Evolutionary conservation across 495 filamentous ascomycete species (phyloP).

Genomic region (Aspergillus diversus): DNA sequence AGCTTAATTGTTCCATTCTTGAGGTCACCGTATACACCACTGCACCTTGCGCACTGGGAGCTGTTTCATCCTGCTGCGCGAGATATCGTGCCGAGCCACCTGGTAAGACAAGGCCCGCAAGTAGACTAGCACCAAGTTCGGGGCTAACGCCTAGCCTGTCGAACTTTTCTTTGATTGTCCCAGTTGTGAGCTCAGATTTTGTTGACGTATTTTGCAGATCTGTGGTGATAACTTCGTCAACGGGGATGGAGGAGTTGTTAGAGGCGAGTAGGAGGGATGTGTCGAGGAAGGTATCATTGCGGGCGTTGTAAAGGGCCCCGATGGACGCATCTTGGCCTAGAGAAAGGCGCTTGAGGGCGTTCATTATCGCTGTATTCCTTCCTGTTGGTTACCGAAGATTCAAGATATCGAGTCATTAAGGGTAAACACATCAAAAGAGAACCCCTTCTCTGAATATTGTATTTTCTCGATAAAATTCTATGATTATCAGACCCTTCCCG

Average conservation of each 20-base stretch:
- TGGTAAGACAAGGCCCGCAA: slow-evolving; percentile 1
- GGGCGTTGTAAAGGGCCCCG: slow-evolving; percentile 14
- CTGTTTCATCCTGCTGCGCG: slow-evolving; percentile 4
- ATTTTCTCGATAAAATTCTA: no score
- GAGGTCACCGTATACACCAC: slow-evolving; percentile 4
- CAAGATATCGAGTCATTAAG: neutral
- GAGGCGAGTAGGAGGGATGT: neutral
- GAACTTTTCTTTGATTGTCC: slow-evolving; percentile 5
- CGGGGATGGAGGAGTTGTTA: neutral
- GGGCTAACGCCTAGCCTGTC: neutral
- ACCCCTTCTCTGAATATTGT: no score
- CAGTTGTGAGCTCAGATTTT: neutral
- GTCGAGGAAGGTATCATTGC: slow-evolving; percentile 5
- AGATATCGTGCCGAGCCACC: slow-evolving; percentile 10
- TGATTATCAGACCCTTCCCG: no score
- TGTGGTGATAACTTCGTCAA: slow-evolving; percentile 2
- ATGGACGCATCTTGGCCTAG: slow-evolving; percentile 10
- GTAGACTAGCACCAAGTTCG: slow-evolving; percentile 11
- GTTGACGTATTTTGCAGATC: neutral
- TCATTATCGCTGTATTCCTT: slow-evolving; percentile 5
- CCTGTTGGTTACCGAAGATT: neutral
- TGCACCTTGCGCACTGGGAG: neutral
- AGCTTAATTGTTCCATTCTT: slow-evolving; percentile 12
- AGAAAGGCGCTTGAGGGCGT: slow-evolving; percentile 8
- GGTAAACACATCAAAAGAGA: no score